phyloP scores from a whole-genome alignment of 75 land plant species.

The Selaginella tamariscina region DNA sequence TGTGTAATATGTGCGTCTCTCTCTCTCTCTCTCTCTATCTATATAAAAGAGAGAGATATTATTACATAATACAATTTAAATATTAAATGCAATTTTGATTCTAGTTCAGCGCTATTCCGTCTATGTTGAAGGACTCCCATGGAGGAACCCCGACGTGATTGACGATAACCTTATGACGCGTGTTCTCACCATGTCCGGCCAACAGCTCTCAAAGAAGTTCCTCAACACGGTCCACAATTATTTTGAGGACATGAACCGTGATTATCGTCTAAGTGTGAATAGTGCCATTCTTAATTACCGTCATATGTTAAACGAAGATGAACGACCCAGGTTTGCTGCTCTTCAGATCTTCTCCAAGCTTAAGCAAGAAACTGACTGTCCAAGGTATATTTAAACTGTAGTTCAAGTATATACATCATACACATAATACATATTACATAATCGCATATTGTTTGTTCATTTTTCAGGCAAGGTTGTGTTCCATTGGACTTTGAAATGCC shows the following conservation, averaged over 20 bases:
- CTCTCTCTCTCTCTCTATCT: too few species aligned
- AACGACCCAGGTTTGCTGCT: slow-evolving; percentile 16
- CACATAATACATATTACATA: not conserved
- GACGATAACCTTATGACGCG: slow-evolving; percentile 9
- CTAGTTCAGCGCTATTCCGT: slow-evolving; percentile 20
- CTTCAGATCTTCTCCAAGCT: slow-evolving; percentile 20
- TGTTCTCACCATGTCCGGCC: slow-evolving; percentile 17
- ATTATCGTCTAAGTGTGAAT: slow-evolving; percentile 22
- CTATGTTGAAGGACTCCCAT: slow-evolving; percentile 24
- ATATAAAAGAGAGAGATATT: too few species aligned
- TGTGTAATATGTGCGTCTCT: not conserved
- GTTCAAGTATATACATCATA: not conserved
- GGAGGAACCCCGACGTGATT: slow-evolving; percentile 21
- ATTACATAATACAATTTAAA: not conserved
- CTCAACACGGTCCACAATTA: slow-evolving; percentile 7
- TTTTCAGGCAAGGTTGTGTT: slow-evolving; percentile 30
- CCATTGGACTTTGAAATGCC: slow-evolving; percentile 8
- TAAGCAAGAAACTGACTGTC: slow-evolving; percentile 13
- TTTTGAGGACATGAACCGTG: slow-evolving; percentile 16
- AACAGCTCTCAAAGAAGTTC: slow-evolving; percentile 14
- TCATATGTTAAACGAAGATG: slow-evolving; percentile 12
- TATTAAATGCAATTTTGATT: too few species aligned
- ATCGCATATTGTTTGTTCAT: not conserved
- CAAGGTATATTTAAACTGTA: too few species aligned
- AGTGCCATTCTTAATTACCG: slow-evolving; percentile 19